Evolutionary conservation across 805 yeast genomes (phyloP).

Genomic region (Lachancea quebecensis): DNA sequence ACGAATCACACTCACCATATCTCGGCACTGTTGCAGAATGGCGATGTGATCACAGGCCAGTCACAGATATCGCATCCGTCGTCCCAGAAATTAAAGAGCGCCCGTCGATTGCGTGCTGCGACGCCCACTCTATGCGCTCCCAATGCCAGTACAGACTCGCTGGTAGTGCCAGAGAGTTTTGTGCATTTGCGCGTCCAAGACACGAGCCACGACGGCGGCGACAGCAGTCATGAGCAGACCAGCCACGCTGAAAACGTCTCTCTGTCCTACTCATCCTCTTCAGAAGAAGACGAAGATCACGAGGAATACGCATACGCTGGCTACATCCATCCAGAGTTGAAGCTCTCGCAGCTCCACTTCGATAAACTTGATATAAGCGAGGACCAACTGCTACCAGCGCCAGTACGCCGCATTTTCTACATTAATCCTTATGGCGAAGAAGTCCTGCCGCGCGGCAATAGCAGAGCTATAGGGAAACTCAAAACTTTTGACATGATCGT

Average conservation of each 20-base stretch:
- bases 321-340: slow-evolving; percentile 60
- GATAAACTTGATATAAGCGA: slow-evolving; percentile 30
- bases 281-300: slow-evolving; percentile 40
- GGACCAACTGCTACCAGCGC: slow-evolving; percentile 59
- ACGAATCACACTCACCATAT: slow-evolving; percentile 84
- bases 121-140: slow-evolving; percentile 14
- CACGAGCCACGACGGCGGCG: slow-evolving; percentile 16
- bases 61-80: slow-evolving; percentile 88
- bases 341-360: slow-evolving; percentile 67
- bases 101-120: slow-evolving; percentile 4
- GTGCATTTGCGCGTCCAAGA: slow-evolving; percentile 19
- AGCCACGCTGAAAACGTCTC: neutral
- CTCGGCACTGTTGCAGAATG: slow-evolving; percentile 65
- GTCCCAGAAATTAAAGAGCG: slow-evolving; percentile 6
- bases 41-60: slow-evolving; percentile 77
- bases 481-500: slow-evolving; percentile 48
- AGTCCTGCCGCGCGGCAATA: slow-evolving; percentile 65
- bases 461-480: slow-evolving; percentile 49
- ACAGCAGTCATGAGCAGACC: slow-evolving; percentile 16
- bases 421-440: slow-evolving; percentile 87
- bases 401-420: slow-evolving; percentile 66
- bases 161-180: slow-evolving; percentile 12
- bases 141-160: slow-evolving; percentile 18
- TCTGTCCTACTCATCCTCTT: too few species aligned
- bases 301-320: slow-evolving; percentile 49